Conservation (phyloP, 2,329 filamentous ascomycete species). For the Fusarium temperatum region DNA sequence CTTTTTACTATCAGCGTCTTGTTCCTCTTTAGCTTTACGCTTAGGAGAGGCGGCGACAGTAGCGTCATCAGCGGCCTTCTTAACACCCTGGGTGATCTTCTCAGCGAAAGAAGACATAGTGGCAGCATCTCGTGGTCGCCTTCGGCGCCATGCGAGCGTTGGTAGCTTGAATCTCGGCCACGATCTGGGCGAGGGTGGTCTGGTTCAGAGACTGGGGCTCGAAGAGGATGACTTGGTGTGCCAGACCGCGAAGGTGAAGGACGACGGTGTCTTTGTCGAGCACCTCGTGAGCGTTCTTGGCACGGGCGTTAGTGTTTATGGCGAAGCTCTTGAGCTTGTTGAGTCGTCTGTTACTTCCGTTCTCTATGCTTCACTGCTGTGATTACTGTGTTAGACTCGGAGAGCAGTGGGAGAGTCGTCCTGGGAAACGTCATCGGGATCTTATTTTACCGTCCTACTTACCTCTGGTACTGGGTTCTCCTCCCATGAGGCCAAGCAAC, state of each 20-base stretch:
- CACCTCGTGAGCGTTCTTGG: not conserved
- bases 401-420: too few relatives aligned
- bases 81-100: too few relatives aligned
- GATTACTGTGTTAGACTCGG: too few relatives aligned
- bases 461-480: too few relatives aligned
- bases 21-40: too few relatives aligned
- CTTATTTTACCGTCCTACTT: too few relatives aligned
- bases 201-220: not conserved
- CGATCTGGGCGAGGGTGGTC: not conserved
- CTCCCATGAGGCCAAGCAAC: too few relatives aligned
- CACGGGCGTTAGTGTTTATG: not conserved
- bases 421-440: too few relatives aligned
- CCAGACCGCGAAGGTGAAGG: not conserved
- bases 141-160: not conserved
- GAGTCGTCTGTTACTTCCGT: not conserved
- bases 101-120: too few relatives aligned
- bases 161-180: not conserved
- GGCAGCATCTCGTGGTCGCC: not conserved
- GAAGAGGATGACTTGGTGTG: not conserved
- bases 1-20: accelerated
- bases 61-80: too few relatives aligned
- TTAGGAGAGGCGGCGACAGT: too few relatives aligned
- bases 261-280: not conserved
- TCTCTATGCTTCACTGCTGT: too few relatives aligned
- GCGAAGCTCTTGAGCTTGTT: not conserved